Base-by-base conservation (phyloP, 768 basidiomycete species). In the Leccinum arenicola region DNA sequence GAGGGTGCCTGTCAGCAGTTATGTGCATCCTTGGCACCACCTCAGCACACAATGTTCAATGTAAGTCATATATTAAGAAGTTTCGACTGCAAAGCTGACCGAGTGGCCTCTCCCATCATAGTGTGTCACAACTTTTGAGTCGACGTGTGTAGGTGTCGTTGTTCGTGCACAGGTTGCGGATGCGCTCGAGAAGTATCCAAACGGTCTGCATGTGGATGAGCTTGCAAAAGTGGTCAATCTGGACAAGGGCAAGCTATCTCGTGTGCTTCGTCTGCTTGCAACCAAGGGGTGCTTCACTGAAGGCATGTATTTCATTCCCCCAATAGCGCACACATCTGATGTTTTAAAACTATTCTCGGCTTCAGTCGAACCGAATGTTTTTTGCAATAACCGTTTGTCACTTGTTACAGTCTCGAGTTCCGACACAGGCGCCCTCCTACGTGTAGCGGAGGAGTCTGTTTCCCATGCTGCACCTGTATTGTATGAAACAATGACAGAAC, bases 331-430 rank as follows among this genome's bases (percentile, higher is more conserved):
- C 23, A 23, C 36, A 53, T 57, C 27, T 8, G 10, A 9, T 35
- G 40, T n/a, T 29, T 31, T 25, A 14, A 4, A 45, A 56, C 52
- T 4, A 47, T 35, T 4, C 12, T 4, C 50, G 1, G 35, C 21
- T 38, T 35, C 21, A 70, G 73, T 75, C 7, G 52, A 63, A 7
- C 64, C 63, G 5, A 65, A 73, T 19, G 52, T 56, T 0, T 75
- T 71, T 59, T 69, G 71, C 12, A 75, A 74, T 51, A 75, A 71
- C 50, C 74, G 72, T 21, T 60, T 74, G 21, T 74, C 74, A 3
- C 64, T 72, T 14, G 50, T 68, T 0, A 64, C 70, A 6, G 61
- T 58, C 52, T 65, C 67, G n/a, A 57, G 12, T 23, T 67, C 54
- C 17, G 47, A 0, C 15, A 50, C 29, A 15, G 61, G 61, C 6